Evolutionary conservation across 2,329 filamentous ascomycete genomes (phyloP).

Genomic region (Cytospora leucostoma): DNA sequence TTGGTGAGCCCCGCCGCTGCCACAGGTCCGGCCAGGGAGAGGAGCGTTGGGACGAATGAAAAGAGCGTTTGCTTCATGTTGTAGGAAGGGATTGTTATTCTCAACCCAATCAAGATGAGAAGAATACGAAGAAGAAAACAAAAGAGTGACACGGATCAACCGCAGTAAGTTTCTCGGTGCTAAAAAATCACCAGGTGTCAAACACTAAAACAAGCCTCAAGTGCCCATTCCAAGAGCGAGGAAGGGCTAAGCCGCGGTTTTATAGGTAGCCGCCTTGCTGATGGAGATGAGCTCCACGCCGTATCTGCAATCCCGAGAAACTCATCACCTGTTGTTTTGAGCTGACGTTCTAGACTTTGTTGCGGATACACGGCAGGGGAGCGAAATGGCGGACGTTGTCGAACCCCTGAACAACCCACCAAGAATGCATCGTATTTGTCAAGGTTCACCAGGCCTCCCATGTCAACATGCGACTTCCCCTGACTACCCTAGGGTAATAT

Average conservation of each 20-base stretch:
- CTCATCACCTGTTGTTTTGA: conserved; percentile 7
- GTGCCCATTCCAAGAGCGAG: neutral
- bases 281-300: conserved; percentile 1
- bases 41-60: conserved; percentile 16
- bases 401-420: conserved; percentile 15
- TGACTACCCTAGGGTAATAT: no score
- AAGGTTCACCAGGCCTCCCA: conserved; percentile 10
- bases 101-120: neutral
- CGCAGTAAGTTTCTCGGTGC: conserved; percentile 5
- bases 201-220: neutral
- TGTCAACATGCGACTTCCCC: conserved; percentile 6
- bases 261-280: neutral
- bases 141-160: conserved; percentile 29
- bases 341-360: conserved; percentile 13
- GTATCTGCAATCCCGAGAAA: neutral
- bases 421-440: conserved; percentile 6
- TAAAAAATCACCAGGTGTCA: conserved; percentile 6
- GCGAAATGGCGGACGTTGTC: conserved; percentile 1
- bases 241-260: neutral
- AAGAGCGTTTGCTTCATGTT: conserved; percentile 21
- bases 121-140: conserved; percentile 16
- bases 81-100: conserved; percentile 22
- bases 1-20: conserved; percentile 27
- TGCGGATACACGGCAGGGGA: conserved; percentile 18
- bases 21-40: conserved; percentile 21